Evolutionary conservation across 192 early-diverging fungal species (phyloP).

Genomic region (Kappamyces sp.): DNA sequence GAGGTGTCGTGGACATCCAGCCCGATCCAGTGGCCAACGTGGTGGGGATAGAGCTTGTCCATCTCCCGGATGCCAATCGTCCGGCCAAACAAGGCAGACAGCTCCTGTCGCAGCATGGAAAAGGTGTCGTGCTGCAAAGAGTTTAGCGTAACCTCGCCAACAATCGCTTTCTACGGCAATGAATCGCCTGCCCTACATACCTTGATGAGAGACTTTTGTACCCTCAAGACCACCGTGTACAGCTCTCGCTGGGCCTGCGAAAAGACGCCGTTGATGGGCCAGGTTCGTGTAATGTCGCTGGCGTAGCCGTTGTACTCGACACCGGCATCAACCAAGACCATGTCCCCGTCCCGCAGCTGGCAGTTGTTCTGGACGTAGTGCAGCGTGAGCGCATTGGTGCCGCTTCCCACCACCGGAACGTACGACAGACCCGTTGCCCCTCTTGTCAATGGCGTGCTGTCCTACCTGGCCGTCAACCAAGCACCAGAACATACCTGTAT

Average conservation of each 20-base stretch:
- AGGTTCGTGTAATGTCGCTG: constrained; percentile 88
- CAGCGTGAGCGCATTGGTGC: constrained; percentile 82
- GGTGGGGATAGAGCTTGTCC: constrained; percentile 84
- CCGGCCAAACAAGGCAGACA: constrained; percentile 56
- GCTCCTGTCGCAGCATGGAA: constrained; percentile 61
- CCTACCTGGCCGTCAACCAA: no score
- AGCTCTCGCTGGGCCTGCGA: constrained; percentile 70
- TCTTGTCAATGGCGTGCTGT: constrained; percentile 47
- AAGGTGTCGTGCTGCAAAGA: constrained; percentile 75
- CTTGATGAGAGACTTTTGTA: constrained; percentile 79
- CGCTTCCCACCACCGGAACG: constrained; percentile 93
- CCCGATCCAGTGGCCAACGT: constrained; percentile 91
- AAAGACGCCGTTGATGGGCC: constrained; percentile 87
- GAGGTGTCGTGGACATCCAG: constrained; percentile 91
- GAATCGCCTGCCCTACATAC: constrained; percentile 31
- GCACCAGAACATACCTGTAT: no score
- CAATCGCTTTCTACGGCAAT: constrained; percentile 35
- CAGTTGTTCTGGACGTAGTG: constrained; percentile 92
- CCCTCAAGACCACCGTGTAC: constrained; percentile 76
- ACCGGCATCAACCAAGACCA: constrained; percentile 89
- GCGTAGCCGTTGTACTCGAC: constrained; percentile 85
- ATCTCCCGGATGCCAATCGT: constrained; percentile 63
- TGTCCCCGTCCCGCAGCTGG: constrained; percentile 63
- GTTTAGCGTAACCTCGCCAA: constrained; percentile 57
- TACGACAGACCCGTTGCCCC: constrained; percentile 73